Conservation (phyloP, 2,329 filamentous ascomycete genomes). For the Pseudopyrenochaeta lycopersici region DNA sequence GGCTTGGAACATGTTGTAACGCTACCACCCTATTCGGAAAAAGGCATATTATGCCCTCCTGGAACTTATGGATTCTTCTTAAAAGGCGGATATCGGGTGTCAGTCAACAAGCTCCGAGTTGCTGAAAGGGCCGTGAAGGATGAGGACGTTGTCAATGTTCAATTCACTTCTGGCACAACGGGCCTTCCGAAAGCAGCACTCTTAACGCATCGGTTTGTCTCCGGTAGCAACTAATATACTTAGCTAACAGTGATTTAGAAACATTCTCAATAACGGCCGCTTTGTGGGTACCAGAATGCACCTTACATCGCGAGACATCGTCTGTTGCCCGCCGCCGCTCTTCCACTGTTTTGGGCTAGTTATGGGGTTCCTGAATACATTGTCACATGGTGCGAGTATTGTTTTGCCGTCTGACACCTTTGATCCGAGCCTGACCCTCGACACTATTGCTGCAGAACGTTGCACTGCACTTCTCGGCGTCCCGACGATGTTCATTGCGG, state of each 20-base stretch:
- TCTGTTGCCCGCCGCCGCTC: conserved; percentile 83
- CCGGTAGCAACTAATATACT: not conserved
- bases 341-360: conserved; percentile 90
- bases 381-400: conserved; percentile 78
- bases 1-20: not conserved
- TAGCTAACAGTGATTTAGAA: conserved; percentile 19
- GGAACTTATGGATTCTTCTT: not conserved
- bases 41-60: not conserved
- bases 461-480: conserved; percentile 79
- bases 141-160: conserved; percentile 35
- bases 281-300: conserved; percentile 74
- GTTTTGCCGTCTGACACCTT: conserved; percentile 77
- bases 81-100: not conserved
- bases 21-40: not conserved
- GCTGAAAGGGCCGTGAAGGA: conserved; percentile 27
- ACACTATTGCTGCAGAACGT: conserved; percentile 61
- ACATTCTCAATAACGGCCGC: conserved; percentile 45
- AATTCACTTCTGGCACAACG: conserved; percentile 42
- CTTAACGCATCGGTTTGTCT: conserved; percentile 38
- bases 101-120: conserved; percentile 36
- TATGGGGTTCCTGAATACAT: conserved; percentile 71
- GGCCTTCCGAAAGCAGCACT: conserved; percentile 40
- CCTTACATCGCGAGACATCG: conserved; percentile 69
- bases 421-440: conserved; percentile 70
- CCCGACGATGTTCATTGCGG: conserved; percentile 71